These are phyloP conservation scores for Rhizoctonia solani DNA, from an alignment of 1,284 basidiomycete genomes.

Conservation along the genomic window DNA sequence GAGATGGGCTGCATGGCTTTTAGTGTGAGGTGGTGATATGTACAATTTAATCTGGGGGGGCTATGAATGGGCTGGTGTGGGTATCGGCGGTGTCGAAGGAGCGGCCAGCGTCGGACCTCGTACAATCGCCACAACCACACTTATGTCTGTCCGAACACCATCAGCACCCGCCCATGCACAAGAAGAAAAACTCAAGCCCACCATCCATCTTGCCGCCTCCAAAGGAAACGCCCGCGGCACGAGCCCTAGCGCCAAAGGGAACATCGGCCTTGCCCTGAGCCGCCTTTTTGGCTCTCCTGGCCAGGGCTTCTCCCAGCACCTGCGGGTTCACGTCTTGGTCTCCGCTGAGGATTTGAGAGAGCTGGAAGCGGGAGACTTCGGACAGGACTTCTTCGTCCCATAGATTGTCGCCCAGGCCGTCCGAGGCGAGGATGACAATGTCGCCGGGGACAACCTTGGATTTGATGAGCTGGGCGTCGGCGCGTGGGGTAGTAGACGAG, in stretches of 20 bases:
- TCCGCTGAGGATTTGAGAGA: slow-evolving; percentile 29
- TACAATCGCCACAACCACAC: slow-evolving; percentile 52
- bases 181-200: slow-evolving; percentile 49
- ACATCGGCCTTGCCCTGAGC: slow-evolving; percentile 15
- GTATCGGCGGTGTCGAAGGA: too few species aligned
- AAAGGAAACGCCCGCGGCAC: slow-evolving; percentile 56
- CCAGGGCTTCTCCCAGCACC: slow-evolving; percentile 35
- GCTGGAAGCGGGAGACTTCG: slow-evolving; percentile 73
- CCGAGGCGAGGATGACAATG: slow-evolving; percentile 86
- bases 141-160: slow-evolving; percentile 62
- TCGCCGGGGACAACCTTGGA: slow-evolving; percentile 84
- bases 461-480: slow-evolving; percentile 73
- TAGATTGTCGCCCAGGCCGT: slow-evolving; percentile 91
- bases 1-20: too few species aligned
- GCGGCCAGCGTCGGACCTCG: slow-evolving; percentile 32
- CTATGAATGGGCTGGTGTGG: too few species aligned
- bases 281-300: slow-evolving; percentile 60
- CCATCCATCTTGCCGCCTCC: slow-evolving; percentile 77
- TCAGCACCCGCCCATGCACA: background rate
- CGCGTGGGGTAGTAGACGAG: slow-evolving; percentile 66
- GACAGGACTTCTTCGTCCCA: slow-evolving; percentile 96
- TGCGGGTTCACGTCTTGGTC: slow-evolving; percentile 50
- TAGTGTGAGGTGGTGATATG: background rate
- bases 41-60: background rate
- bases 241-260: slow-evolving; percentile 20